These are phyloP conservation scores for Posidonia oceanica DNA, from an alignment of 116 monocot genomes.

Conservation along the genomic window DNA sequence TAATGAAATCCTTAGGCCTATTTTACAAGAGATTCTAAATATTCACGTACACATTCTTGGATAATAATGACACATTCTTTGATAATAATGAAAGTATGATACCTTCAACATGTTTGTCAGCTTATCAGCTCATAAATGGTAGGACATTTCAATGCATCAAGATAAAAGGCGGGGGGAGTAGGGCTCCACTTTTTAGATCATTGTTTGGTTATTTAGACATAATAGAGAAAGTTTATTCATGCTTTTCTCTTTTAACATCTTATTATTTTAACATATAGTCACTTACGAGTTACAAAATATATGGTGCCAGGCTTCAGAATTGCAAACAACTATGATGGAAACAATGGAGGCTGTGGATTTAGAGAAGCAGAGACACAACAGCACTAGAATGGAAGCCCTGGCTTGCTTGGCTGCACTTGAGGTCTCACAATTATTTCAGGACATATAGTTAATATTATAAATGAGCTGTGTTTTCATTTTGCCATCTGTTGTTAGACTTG, in stretches of 20 bases:
- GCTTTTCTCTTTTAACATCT: background rate
- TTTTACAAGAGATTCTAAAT: no score
- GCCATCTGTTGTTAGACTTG: background rate
- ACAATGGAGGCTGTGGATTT: slow-evolving; percentile 78
- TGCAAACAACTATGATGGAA: slow-evolving; percentile 71
- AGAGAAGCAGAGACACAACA: slow-evolving; percentile 80
- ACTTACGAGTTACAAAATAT: background rate
- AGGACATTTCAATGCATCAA: no score
- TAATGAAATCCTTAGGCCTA: no score
- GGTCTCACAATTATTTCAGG: slow-evolving; percentile 17
- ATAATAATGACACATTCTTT: no score
- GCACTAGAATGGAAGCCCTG: slow-evolving; percentile 91
- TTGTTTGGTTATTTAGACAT: no score
- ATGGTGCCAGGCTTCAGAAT: slow-evolving; percentile 50
- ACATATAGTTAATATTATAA: background rate
- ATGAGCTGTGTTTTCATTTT: background rate
- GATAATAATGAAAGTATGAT: no score
- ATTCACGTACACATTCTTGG: no score
- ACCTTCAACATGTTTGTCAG: no score
- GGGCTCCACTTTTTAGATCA: no score
- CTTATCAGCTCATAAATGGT: no score
- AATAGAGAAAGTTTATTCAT: no score
- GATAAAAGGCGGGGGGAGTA: no score
- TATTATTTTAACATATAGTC: background rate
- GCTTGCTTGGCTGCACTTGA: slow-evolving; percentile 67